phyloP scores from a whole-genome alignment of 2,329 filamentous ascomycete genomes.

The Teratosphaeria zuluensis region DNA sequence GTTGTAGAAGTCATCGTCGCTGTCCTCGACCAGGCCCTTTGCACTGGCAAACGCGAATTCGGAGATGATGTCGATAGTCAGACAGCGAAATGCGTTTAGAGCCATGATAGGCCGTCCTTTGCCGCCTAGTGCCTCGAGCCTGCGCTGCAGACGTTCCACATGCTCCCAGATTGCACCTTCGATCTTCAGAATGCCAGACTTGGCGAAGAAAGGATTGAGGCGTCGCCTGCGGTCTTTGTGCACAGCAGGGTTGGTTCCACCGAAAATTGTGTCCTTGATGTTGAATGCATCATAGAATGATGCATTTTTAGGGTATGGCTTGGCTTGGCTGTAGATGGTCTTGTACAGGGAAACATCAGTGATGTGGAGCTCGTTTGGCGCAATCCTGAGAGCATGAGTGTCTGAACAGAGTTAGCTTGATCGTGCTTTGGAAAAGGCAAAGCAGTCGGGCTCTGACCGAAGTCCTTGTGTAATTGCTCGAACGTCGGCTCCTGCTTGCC shows the following conservation, averaged over 20 bases:
- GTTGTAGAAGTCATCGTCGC: slow-evolving; percentile 1
- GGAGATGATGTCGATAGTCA: slow-evolving; percentile 1
- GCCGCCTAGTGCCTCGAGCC: background rate
- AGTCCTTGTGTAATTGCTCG: background rate
- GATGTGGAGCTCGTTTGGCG: slow-evolving; percentile 2
- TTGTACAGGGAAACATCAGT: slow-evolving; percentile 1
- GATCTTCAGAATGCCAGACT: slow-evolving; percentile 1
- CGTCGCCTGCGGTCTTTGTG: slow-evolving; percentile 2
- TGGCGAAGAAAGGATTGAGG: slow-evolving; percentile 2
- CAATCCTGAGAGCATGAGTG: slow-evolving; percentile 2
- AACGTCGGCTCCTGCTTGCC: background rate
- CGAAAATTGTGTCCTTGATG: background rate
- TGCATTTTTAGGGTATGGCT: background rate
- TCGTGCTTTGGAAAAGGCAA: background rate
- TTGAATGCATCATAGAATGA: background rate
- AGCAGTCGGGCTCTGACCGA: background rate
- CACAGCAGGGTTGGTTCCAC: background rate
- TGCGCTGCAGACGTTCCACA: background rate
- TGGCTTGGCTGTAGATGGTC: slow-evolving; percentile 2
- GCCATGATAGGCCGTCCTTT: background rate
- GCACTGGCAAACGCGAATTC: slow-evolving; percentile 1
- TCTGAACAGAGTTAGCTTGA: background rate
- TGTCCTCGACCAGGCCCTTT: background rate
- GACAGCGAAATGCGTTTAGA: slow-evolving; percentile 2
- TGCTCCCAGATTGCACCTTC: background rate